phyloP scores from a whole-genome alignment of 202 grass and related monocot species.

The Schoenoplectus tabernaemontani region DNA sequence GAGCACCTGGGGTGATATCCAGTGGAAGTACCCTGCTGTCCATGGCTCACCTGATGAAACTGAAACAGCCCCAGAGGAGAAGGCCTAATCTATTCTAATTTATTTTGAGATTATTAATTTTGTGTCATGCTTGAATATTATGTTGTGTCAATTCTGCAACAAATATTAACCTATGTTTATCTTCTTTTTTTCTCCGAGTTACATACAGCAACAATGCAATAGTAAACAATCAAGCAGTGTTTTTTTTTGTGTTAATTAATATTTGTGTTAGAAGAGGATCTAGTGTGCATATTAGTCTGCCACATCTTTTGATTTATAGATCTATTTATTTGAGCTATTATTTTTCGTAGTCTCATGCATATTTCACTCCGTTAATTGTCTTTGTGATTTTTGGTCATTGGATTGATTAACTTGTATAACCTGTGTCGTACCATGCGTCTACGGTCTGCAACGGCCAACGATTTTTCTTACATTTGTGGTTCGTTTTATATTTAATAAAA shows the following conservation, averaged over 20 bases:
- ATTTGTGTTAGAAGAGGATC: background rate
- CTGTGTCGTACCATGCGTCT: no score
- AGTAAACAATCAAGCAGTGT: background rate
- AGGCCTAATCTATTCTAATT: background rate
- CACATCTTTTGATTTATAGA: background rate
- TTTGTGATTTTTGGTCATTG: no score
- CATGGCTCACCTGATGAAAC: constrained; percentile 12
- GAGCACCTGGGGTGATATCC: constrained; percentile 75
- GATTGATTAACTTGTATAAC: no score
- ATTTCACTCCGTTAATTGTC: no score
- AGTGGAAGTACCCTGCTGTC: constrained; percentile 57
- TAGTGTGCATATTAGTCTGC: constrained; percentile 14
- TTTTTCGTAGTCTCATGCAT: background rate
- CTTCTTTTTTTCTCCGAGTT: background rate
- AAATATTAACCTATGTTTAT: background rate
- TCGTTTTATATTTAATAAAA: no score
- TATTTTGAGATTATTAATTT: constrained; percentile 9
- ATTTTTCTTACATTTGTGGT: no score
- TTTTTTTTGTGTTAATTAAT: background rate
- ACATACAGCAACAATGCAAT: background rate
- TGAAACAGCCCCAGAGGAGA: constrained; percentile 27
- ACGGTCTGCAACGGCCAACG: no score
- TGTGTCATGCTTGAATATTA: background rate
- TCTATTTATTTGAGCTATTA: background rate
- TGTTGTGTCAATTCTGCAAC: background rate